Evolutionary conservation across 1,284 basidiomycete species (phyloP), one percentile per base, ranked within the genome.

Genomic region (Naganishia sp.): DNA sequence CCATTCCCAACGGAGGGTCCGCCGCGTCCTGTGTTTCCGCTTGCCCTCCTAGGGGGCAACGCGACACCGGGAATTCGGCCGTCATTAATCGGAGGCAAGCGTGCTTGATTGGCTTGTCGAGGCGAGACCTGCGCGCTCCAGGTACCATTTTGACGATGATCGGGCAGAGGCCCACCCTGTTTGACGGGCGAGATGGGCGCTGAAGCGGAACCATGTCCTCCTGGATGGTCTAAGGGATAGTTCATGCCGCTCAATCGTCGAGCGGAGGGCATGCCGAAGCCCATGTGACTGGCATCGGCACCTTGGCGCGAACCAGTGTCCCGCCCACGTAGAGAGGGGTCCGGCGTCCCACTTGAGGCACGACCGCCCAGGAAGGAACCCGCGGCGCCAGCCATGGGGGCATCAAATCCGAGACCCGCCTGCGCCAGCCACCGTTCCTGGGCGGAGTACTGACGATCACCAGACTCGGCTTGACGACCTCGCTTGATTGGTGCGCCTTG

Each of bases 141-240:
- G 23, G 44, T 70, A 61, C 66, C 72, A 61, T 9, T 70, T 55
- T 44, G 71, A 72, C 39, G 75, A 75, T 25, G 76, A 64, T 70
- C 53, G 4, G 52, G 60, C 13, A 66, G 44, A 16, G 79, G 77
- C 18, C 78, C 72, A 67, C 78, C 77, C 43, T 77, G 64, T 31
- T 77, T 70, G 55, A 78, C 76, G 7, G 79, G 79, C 15, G 73
- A 75, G 25, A 80, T 69, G 2, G 79, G 79, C 5, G 78, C 79
- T 7, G 77, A 78, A 46, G 78, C 75, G 4, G 78, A 77, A 18
- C 79, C 79, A 5, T 73, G 70, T 16, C 64, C 71, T 15, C 64
- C 57, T 2, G 65, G 69, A 66, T 74, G 70, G 65, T 76, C 72
- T 18, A n/a, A 31, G 36, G 42, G 45, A 54, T 43, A 23, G 23